Percentiles rank a stretch among this genome's conserved stretches.
Conservation (phyloP, 192 early-diverging fungal genomes). For the Podila verticillata region DNA sequence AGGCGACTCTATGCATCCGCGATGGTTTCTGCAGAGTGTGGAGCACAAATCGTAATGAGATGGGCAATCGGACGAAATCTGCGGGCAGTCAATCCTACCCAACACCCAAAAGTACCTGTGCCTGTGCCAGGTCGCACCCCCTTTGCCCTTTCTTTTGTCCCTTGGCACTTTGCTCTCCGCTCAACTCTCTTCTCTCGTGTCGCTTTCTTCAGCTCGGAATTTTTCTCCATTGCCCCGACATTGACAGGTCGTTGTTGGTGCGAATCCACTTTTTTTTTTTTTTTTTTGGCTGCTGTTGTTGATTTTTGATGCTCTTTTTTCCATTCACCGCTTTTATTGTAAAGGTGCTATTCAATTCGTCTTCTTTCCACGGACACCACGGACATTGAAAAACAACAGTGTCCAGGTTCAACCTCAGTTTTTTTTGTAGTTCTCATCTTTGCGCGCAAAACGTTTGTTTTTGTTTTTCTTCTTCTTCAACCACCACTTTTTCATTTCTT, state of each 20-base stretch:
- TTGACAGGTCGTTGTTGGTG: background rate
- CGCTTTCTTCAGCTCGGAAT: background rate
- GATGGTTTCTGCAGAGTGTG: too few relatives aligned
- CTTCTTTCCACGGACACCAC: conserved; percentile 1
- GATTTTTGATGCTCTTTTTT: background rate
- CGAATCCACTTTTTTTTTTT: conserved; percentile 2
- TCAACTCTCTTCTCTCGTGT: background rate
- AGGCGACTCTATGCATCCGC: too few relatives aligned
- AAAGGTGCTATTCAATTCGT: background rate
- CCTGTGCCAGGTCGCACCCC: background rate
- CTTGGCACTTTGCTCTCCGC: background rate
- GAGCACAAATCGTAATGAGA: too few relatives aligned
- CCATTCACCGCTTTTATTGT: background rate
- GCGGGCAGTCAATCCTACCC: too few relatives aligned
- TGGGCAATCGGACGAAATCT: too few relatives aligned
- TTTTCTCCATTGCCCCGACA: too few relatives aligned
- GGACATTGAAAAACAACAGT: background rate
- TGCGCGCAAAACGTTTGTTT: conserved; percentile 2
- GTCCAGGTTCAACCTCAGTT: background rate
- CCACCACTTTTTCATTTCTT: background rate
- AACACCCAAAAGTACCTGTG: too few relatives aligned
- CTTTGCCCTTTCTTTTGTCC: background rate
- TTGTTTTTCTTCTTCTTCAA: background rate
- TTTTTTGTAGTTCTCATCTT: conserved; percentile 1
- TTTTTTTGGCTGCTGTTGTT: background rate